These are phyloP conservation scores for Bonia amplexicaulis DNA, from an alignment of 176 grass and related monocot genomes.

Conservation along the genomic window DNA sequence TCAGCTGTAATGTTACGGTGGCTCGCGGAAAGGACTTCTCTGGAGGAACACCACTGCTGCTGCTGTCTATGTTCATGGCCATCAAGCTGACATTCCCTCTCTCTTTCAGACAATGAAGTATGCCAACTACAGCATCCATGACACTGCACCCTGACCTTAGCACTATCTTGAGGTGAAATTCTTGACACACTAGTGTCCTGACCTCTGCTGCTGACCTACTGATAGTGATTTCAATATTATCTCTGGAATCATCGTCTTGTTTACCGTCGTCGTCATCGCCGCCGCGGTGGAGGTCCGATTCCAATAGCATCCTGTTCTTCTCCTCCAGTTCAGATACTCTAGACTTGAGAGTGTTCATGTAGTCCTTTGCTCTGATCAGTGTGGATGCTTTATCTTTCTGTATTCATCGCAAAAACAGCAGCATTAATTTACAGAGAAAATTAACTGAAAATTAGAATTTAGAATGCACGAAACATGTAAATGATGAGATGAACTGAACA, in stretches of 20 bases:
- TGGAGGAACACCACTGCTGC: not conserved
- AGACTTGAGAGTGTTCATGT: slow-evolving; percentile 18
- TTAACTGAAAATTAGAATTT: not conserved
- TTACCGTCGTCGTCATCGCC: not conserved
- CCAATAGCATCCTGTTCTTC: slow-evolving; percentile 19
- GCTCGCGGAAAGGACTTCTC: not conserved
- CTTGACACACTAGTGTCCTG: not conserved
- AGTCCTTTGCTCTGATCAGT: slow-evolving; percentile 33
- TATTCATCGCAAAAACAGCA: not conserved
- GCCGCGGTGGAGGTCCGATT: not conserved
- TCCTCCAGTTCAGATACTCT: slow-evolving; percentile 27
- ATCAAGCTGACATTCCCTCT: not conserved
- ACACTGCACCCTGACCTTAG: not conserved
- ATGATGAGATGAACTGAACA: not conserved
- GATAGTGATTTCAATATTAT: not conserved
- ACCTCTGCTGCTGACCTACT: not conserved
- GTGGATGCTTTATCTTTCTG: slow-evolving; percentile 45
- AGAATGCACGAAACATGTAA: not conserved
- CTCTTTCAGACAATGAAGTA: slow-evolving; percentile 22
- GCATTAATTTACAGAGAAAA: not conserved
- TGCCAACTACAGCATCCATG: not conserved
- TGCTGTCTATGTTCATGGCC: not conserved
- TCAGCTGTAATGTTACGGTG: slow-evolving; percentile 1
- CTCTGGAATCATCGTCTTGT: not conserved
- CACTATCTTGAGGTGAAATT: slow-evolving; percentile 7